Conservation (phyloP, 1,284 basidiomycete species). For the Trichosporon sp. region DNA sequence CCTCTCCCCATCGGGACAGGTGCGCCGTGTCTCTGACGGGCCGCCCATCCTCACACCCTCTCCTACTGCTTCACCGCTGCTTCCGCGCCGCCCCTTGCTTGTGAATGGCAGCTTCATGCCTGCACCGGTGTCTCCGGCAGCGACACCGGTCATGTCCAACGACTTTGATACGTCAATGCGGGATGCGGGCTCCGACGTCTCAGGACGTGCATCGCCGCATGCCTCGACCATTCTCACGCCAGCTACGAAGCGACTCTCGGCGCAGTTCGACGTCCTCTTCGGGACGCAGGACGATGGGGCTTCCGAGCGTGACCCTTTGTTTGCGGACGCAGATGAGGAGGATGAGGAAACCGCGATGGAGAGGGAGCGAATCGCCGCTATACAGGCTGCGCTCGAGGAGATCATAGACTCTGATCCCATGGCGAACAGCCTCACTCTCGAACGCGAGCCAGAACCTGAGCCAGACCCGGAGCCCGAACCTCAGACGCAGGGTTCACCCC, state of each 20-base stretch:
- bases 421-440: conserved; percentile 32
- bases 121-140: conserved; percentile 7
- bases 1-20: not conserved
- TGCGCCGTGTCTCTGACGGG: conserved; percentile 6
- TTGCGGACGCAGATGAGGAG: conserved; percentile 31
- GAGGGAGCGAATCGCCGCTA: conserved; percentile 76
- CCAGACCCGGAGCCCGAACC: conserved; percentile 4
- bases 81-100: conserved; percentile 11
- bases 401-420: conserved; percentile 78
- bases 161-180: conserved; percentile 6
- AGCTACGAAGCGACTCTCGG: conserved; percentile 17
- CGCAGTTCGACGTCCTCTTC: conserved; percentile 42
- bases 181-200: not conserved
- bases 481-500: not conserved
- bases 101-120: conserved; percentile 29
- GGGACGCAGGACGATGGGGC: conserved; percentile 49
- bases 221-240: not conserved
- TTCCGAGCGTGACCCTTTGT: conserved; percentile 50
- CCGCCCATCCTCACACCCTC: not conserved
- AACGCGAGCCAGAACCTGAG: not conserved
- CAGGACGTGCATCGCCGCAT: not conserved
- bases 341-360: conserved; percentile 49
- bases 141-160: conserved; percentile 21
- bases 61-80: not conserved
- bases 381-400: conserved; percentile 86